These are phyloP conservation scores for Arthrobotrys megalospora DNA, from an alignment of 2,329 filamentous ascomycete species.

Conservation along the genomic window DNA sequence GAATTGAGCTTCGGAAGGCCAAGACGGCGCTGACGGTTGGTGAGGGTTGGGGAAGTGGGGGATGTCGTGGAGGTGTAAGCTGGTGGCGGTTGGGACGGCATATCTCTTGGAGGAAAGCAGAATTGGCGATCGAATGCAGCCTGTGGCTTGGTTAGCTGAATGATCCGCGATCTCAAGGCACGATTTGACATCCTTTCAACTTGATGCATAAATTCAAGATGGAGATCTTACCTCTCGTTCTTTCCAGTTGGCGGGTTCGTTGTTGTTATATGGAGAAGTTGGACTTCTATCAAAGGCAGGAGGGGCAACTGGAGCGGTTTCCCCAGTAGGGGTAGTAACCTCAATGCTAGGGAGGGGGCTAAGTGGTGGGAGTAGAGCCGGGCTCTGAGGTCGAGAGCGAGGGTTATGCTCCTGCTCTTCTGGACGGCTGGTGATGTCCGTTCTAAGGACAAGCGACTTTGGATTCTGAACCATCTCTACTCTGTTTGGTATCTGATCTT, in stretches of 20 bases:
- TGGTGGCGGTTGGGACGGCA: constrained; percentile 55
- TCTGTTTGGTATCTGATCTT: constrained; percentile 14
- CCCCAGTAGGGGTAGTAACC: constrained; percentile 52
- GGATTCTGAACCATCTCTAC: constrained; percentile 55
- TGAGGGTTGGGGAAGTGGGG: constrained; percentile 38
- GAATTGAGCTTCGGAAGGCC: constrained; percentile 50
- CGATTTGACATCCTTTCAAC: constrained; percentile 20
- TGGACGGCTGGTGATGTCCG: constrained; percentile 54
- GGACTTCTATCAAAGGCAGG: constrained; percentile 44
- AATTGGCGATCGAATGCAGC: constrained; percentile 58
- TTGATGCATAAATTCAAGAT: constrained; percentile 9
- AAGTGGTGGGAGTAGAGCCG: constrained; percentile 48
- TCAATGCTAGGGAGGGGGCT: constrained; percentile 47
- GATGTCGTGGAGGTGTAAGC: constrained; percentile 48
- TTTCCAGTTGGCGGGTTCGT: constrained; percentile 49
- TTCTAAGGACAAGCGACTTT: constrained; percentile 58
- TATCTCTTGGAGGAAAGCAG: constrained; percentile 45
- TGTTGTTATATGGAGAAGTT: constrained; percentile 25
- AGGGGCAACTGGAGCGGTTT: constrained; percentile 49
- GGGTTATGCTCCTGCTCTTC: constrained; percentile 60
- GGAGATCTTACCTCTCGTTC: constrained; percentile 56
- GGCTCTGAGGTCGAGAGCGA: constrained; percentile 45
- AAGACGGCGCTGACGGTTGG: constrained; percentile 54
- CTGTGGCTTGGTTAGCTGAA: constrained; percentile 40
- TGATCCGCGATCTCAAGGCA: constrained; percentile 27